Percentiles rank a stretch among this genome's conserved stretches.
These are phyloP conservation scores for Porpolomopsis calyptriformis DNA, from an alignment of 768 basidiomycete species.

Conservation along the genomic window DNA sequence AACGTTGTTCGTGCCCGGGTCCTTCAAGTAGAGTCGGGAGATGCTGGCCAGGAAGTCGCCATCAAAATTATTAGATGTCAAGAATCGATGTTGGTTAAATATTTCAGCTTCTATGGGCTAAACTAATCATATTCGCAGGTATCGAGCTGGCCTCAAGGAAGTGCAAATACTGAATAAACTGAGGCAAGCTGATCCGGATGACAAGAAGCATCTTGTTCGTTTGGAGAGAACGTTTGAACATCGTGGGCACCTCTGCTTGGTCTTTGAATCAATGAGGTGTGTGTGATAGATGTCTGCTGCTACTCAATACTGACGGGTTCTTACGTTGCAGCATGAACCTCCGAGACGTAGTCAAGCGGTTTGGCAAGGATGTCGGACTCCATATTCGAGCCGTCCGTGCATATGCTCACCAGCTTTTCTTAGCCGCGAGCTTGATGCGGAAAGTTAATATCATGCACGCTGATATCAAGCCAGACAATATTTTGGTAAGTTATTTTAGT, in stretches of 20 bases:
- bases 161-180: constrained; percentile 81
- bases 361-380: constrained; percentile 94
- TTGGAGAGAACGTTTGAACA: constrained; percentile 94
- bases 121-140: constrained; percentile 41
- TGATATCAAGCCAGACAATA: constrained; percentile 98
- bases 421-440: constrained; percentile 71
- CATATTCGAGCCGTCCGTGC: constrained; percentile 96
- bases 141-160: constrained; percentile 90
- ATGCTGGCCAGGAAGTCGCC: constrained; percentile 65
- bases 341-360: constrained; percentile 93
- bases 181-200: constrained; percentile 83
- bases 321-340: constrained; percentile 74
- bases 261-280: constrained; percentile 91
- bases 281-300: constrained; percentile 15
- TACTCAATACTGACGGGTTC: background rate
- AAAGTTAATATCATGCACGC: constrained; percentile 96
- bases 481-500: constrained; percentile 52
- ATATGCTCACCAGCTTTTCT: constrained; percentile 95
- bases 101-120: constrained; percentile 4
- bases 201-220: constrained; percentile 94
- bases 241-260: constrained; percentile 90
- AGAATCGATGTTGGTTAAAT: constrained; percentile 76
- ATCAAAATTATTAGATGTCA: constrained; percentile 96
- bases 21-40: constrained; percentile 51
- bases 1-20: constrained; percentile 88